Conservation (phyloP, 805 yeast species). For the Metahyphopichia silvanorum region DNA sequence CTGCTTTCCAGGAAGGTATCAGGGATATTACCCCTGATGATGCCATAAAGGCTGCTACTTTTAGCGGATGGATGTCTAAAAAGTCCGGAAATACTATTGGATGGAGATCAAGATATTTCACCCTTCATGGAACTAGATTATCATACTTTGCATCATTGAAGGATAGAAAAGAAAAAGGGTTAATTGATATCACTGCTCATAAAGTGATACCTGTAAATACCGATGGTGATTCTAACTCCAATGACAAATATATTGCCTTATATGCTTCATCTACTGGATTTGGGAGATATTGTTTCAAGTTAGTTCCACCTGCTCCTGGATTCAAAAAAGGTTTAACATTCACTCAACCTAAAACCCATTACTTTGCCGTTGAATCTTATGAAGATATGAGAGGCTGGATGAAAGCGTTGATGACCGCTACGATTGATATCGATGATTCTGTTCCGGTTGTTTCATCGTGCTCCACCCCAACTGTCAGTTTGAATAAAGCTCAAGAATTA, state of each 20-base stretch:
- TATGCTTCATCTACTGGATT: constrained; percentile 93
- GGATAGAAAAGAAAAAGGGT: constrained; percentile 84
- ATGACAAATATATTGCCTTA: constrained; percentile 79
- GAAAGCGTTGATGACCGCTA: constrained; percentile 91
- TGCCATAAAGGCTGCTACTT: constrained; percentile 70
- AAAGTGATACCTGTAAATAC: constrained; percentile 69
- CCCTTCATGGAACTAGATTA: constrained; percentile 87
- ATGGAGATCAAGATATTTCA: constrained; percentile 86
- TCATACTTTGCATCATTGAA: constrained; percentile 79
- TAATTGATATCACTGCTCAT: constrained; percentile 94
- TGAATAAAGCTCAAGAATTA: constrained; percentile 82
- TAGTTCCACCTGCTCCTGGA: constrained; percentile 98
- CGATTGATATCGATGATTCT: constrained; percentile 91
- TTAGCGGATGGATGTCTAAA: constrained; percentile 95
- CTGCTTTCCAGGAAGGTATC: constrained; percentile 88
- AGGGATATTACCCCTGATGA: constrained; percentile 70
- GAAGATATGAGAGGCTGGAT: constrained; percentile 96
- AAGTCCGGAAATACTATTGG: constrained; percentile 75
- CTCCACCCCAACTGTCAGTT: constrained; percentile 90
- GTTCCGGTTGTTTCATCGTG: constrained; percentile 92
- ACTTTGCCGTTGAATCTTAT: constrained; percentile 87
- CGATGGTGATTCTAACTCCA: constrained; percentile 52
- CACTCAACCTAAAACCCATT: constrained; percentile 94
- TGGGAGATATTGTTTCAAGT: constrained; percentile 89
- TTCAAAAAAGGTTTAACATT: constrained; percentile 91